A percentile compares a stretch with the other conserved stretches of the same genome.
Evolutionary conservation across 1,284 basidiomycete species (phyloP).

Genomic region (Rhodotorula sp.): DNA sequence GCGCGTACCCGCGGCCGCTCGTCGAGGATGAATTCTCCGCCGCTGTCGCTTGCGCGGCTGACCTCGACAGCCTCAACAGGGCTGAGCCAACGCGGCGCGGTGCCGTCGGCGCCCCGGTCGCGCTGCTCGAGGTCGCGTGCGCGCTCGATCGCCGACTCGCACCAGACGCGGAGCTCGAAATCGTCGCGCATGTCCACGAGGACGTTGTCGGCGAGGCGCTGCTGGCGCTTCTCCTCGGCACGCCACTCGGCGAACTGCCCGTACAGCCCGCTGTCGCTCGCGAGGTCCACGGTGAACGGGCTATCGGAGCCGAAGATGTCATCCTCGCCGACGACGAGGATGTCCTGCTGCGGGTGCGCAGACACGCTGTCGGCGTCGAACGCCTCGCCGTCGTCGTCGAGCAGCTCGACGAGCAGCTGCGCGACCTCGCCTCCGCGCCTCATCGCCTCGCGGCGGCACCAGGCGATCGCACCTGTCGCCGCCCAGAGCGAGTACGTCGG

Average conservation of each 20-base stretch:
- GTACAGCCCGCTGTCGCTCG: background rate
- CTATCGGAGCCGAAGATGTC: background rate
- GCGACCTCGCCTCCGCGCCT: constrained; percentile 11
- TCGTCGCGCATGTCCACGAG: constrained; percentile 23
- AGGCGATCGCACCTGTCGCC: constrained; percentile 15
- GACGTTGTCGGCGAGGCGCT: constrained; percentile 15
- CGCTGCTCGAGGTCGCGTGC: constrained; percentile 2
- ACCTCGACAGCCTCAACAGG: constrained; percentile 1
- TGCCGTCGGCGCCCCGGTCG: background rate
- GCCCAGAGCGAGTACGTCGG: constrained; percentile 31
- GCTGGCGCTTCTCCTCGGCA: constrained; percentile 8
- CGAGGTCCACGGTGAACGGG: background rate
- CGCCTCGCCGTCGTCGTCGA: constrained; percentile 27
- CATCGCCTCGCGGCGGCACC: constrained; percentile 20
- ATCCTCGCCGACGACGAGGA: background rate
- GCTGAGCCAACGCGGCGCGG: constrained; percentile 11
- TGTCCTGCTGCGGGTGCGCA: background rate
- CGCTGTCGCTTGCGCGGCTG: background rate
- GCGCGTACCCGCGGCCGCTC: background rate
- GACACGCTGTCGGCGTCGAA: constrained; percentile 11
- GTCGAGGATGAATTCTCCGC: constrained; percentile 12
- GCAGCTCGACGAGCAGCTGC: constrained; percentile 20
- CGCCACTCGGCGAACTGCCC: background rate
- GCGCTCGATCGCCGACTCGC: constrained; percentile 20
- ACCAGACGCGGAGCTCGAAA: constrained; percentile 25